A percentile compares a stretch with the other conserved stretches of the same genome.
These are phyloP conservation scores for Fusarium coicis DNA, from an alignment of 2,329 filamentous ascomycete genomes.

Conservation along the genomic window DNA sequence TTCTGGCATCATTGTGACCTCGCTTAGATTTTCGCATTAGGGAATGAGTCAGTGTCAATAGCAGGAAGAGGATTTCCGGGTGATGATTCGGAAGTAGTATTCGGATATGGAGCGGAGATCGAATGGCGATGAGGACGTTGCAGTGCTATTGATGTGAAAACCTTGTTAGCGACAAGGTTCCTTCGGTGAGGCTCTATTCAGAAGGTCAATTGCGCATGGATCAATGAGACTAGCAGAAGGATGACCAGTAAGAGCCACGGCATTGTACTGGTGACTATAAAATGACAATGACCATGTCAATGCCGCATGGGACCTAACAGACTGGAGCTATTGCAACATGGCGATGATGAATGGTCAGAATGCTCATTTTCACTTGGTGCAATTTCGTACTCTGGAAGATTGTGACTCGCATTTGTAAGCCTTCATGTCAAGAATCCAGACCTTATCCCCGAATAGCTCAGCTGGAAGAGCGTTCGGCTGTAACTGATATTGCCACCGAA, in stretches of 20 bases:
- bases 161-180: not conserved
- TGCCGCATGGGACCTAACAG: not conserved
- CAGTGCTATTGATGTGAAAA: not conserved
- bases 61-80: not conserved
- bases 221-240: too few species aligned
- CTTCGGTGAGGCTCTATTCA: not conserved
- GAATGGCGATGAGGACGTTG: not conserved
- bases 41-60: not conserved
- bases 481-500: slow-evolving; percentile 32
- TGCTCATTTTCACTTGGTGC: not conserved
- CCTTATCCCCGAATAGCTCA: slow-evolving; percentile 37
- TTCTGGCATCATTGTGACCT: slow-evolving; percentile 14
- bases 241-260: not conserved
- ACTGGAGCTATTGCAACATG: not conserved
- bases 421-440: not conserved
- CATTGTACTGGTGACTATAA: not conserved
- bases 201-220: not conserved
- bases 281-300: too few species aligned
- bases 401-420: too few species aligned
- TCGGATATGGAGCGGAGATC: slow-evolving; percentile 7
- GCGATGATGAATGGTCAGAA: not conserved
- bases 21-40: not conserved
- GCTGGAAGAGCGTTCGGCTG: slow-evolving; percentile 40
- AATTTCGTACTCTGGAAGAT: accelerated
- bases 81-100: not conserved